Evolutionary conservation across 116 monocot genomes (phyloP), one percentile per base, ranked within the genome.

Genomic region (Cymodocea nodosa): DNA sequence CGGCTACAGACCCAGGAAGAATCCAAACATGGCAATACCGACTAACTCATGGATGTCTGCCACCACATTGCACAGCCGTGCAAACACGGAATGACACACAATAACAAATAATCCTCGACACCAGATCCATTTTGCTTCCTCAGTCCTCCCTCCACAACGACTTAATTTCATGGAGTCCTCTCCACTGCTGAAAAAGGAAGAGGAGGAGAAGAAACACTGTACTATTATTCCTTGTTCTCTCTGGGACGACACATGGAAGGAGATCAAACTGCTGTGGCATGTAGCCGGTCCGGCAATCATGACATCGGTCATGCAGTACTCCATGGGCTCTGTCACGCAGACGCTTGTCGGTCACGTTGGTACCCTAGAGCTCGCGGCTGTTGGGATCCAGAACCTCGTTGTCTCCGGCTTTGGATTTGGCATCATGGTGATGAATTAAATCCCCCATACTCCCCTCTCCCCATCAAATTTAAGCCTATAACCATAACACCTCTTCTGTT

Each of bases 271-370:
- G 78, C 49, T 83, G 16, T 84, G 84, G 77, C 39, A 62, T 64
- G 52, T 80, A 13, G 84, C 79, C 12, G 77, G 71, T 20, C 84
- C 80, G 14, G 71, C 84, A 1, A 68, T 80, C 0, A 60, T 80
- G 4, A 77, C 74, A 2, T 68, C 68, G 2, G 34, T 77, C 63
- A 64, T 80, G 53, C 68, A 77, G 68, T 77, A 68, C 65, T 80
- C 84, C 34, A 35, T 74, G 25, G 71, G 61, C 19, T 74, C 70
- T 11, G 62, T 74, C 18, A 75, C 84, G 0, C 68, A 71, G 62
- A 52, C 74, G 20, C 53, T 84, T 13, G 77, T 62, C 23, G 84
- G 84, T 25, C 77, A 80, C 49, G 36, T 84, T 11, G 84, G 84
- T 5, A 71, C 68, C 13, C 44, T 84, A 15, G 74, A 76, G 71